phyloP scores from a whole-genome alignment of 2,329 filamentous ascomycete species.

The Geoglossum cookeanum region DNA sequence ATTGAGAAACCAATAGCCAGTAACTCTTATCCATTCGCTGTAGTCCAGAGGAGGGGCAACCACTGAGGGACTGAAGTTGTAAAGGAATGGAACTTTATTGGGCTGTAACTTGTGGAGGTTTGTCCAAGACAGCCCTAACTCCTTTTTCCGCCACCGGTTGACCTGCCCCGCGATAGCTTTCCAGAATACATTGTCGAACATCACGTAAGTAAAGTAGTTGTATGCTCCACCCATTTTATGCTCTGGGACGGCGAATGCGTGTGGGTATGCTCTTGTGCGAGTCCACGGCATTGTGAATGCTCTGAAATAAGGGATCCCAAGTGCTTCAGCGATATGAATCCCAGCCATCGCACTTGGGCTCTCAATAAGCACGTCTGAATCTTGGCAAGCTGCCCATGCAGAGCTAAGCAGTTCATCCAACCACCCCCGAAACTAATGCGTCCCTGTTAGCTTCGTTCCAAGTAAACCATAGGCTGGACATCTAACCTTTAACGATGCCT shows the following conservation, averaged over 20 bases:
- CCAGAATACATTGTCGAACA: slow-evolving; percentile 97
- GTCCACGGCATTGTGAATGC: slow-evolving; percentile 99
- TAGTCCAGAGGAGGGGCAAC: slow-evolving; percentile 91
- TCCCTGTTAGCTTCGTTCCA: neutral
- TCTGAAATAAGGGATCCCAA: slow-evolving; percentile 86
- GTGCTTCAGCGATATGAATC: slow-evolving; percentile 88
- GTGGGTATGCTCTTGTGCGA: slow-evolving; percentile 81
- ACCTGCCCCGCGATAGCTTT: slow-evolving; percentile 78
- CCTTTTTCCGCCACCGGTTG: slow-evolving; percentile 77
- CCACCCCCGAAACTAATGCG: slow-evolving; percentile 62
- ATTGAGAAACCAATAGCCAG: slow-evolving; percentile 94
- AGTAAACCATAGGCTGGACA: neutral
- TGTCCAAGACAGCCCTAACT: slow-evolving; percentile 61
- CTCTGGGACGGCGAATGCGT: slow-evolving; percentile 85
- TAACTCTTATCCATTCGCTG: slow-evolving; percentile 93
- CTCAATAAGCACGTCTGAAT: slow-evolving; percentile 78
- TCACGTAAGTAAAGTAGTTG: slow-evolving; percentile 86
- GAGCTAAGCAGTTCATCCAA: slow-evolving; percentile 72
- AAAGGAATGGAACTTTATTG: slow-evolving; percentile 94
- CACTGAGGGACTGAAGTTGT: slow-evolving; percentile 89
- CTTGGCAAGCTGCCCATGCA: slow-evolving; percentile 68
- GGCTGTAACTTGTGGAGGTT: slow-evolving; percentile 79
- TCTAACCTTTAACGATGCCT: slow-evolving; percentile 50
- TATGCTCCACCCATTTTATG: slow-evolving; percentile 89
- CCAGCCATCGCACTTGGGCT: slow-evolving; percentile 94